Evolutionary conservation across 192 early-diverging fungal genomes (phyloP), one percentile per base, ranked within the genome.

Genomic region (Backusella circina): DNA sequence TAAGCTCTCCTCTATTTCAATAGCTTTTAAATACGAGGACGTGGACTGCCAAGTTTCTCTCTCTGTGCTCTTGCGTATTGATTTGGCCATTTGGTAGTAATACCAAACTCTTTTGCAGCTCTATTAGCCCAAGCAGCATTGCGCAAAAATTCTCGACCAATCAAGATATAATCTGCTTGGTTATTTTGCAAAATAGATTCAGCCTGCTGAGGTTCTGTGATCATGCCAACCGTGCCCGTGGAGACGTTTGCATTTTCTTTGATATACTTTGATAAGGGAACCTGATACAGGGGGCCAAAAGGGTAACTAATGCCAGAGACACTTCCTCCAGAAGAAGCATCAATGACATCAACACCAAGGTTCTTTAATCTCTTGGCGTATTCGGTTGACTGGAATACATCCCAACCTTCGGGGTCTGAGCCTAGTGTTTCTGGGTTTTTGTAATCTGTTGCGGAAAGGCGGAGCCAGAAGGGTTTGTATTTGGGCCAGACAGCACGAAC

Each of bases 291-390:
- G 2, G 80, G 61, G 9, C 35, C 70, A 32, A 28, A 12, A 35
- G 77, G 82, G 28, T 75, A 79, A 12, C 35, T 61, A 1, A 47
- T 66, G 28, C 47, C 37, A 5, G 79, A 32, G 26, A 84, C 6
- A 75, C 85, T 91, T 15, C 93, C 97, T 44, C 93, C 93, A 1
- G 91, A 85, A 7, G 95, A 97, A 69, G 87, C 86, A 77, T 98
- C 94, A 35, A 98, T 72, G n/a, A 97, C 77, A 80, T 98, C 97
- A 0, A 98, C 91, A 35, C 95, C 96, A 15, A 87, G 82, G 0
- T 72, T 75, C 6, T 84, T 79, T 18, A 96, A 84, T 31, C 81
- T 71, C 10, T 80, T 79, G 26, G 89, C 77, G 30, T 96, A 80
- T 71, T 86, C 84, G 6, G 93, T 82, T 5, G 91, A 88, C 36